A percentile compares a stretch with the other conserved stretches of the same genome.
Conservation (phyloP, 2,329 filamentous ascomycete genomes). For the Fonsecaea erecta region DNA sequence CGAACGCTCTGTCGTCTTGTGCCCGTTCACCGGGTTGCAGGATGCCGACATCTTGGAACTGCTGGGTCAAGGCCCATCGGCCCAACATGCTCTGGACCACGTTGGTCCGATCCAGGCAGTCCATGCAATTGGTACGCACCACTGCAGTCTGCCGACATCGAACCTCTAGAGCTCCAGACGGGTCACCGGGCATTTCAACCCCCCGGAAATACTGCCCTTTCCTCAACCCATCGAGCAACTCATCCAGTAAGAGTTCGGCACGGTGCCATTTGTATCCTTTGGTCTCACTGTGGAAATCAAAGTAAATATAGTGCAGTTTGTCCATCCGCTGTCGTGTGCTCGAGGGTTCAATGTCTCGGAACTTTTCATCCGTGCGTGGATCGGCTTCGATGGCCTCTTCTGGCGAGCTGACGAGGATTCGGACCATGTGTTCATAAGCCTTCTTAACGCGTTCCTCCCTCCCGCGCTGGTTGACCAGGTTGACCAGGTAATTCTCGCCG, state of each 20-base stretch:
- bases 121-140: constrained; percentile 98
- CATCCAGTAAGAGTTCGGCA: constrained; percentile 82
- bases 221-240: constrained; percentile 74
- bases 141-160: constrained; percentile 83
- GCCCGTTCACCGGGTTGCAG: constrained; percentile 77
- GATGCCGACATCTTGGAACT: constrained; percentile 82
- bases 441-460: constrained; percentile 87
- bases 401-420: constrained; percentile 72
- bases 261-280: constrained; percentile 94
- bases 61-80: constrained; percentile 83
- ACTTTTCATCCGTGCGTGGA: constrained; percentile 73
- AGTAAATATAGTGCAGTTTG: constrained; percentile 93
- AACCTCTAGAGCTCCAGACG: constrained; percentile 74
- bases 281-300: constrained; percentile 97
- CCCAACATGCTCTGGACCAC: constrained; percentile 98
- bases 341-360: constrained; percentile 66
- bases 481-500: constrained; percentile 96
- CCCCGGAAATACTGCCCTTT: constrained; percentile 91
- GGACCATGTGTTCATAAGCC: constrained; percentile 89
- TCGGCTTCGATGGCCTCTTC: constrained; percentile 70
- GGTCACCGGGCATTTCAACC: constrained; percentile 76
- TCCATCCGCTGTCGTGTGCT: constrained; percentile 69
- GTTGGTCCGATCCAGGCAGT: constrained; percentile 96
- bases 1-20: constrained; percentile 79
- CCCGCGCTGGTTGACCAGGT: constrained; percentile 94